Evolutionary conservation across 2,329 filamentous ascomycete genomes (phyloP).

Genomic region (Cordyceps farinosa): DNA sequence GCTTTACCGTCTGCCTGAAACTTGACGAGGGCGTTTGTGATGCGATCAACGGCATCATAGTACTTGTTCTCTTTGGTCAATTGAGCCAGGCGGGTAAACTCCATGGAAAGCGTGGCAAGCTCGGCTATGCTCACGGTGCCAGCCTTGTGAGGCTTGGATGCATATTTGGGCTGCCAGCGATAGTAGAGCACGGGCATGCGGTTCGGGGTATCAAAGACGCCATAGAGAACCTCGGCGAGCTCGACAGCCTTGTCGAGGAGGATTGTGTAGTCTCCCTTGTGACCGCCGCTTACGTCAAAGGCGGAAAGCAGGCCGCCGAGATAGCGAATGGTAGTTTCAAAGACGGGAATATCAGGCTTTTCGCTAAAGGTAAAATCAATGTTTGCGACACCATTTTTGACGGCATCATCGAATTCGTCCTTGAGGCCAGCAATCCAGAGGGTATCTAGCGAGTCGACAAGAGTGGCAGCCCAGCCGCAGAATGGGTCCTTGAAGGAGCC

Average conservation of each 20-base stretch:
- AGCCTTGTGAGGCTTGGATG: conserved; percentile 62
- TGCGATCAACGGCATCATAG: conserved; percentile 83
- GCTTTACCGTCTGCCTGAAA: conserved; percentile 64
- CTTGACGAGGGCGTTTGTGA: conserved; percentile 74
- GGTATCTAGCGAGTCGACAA: conserved; percentile 80
- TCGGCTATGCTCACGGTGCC: conserved; percentile 61
- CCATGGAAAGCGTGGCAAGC: conserved; percentile 75
- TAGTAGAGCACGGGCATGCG: conserved; percentile 85
- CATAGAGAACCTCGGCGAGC: conserved; percentile 75
- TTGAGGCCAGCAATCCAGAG: conserved; percentile 82
- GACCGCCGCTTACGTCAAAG: conserved; percentile 75
- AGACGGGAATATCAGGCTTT: conserved; percentile 70
- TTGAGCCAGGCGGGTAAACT: conserved; percentile 86
- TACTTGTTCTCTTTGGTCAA: conserved; percentile 78
- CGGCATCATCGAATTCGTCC: conserved; percentile 76
- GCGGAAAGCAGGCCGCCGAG: conserved; percentile 81
- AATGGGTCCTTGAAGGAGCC: conserved; percentile 73
- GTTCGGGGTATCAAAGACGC: conserved; percentile 87
- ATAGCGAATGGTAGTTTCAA: conserved; percentile 90
- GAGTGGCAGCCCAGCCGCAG: conserved; percentile 83
- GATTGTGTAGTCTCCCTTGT: conserved; percentile 53
- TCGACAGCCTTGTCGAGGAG: conserved; percentile 76
- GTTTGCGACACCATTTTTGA: conserved; percentile 56
- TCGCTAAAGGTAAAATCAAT: conserved; percentile 79
- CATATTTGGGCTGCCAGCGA: conserved; percentile 65